A percentile compares a stretch with the other conserved stretches of the same genome.
These are phyloP conservation scores for Jackrogersella minutella DNA, from an alignment of 495 filamentous ascomycete genomes.

Conservation along the genomic window DNA sequence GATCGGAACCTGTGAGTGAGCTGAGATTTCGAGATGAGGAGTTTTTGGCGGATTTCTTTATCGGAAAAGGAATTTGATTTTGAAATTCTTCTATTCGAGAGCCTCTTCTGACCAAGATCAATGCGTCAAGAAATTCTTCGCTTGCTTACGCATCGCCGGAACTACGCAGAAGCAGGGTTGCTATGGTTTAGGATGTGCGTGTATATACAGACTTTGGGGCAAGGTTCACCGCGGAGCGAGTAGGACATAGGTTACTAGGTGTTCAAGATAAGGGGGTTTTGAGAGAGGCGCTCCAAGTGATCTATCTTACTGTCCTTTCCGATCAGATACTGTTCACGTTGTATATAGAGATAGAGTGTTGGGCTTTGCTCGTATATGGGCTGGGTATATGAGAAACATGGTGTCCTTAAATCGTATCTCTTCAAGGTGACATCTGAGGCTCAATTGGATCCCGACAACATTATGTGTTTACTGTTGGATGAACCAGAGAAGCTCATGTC, in stretches of 20 bases:
- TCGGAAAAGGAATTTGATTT: not conserved
- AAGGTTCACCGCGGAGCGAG: not conserved
- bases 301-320: constrained; percentile 25
- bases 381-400: constrained; percentile 5
- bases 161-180: not conserved
- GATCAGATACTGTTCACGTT: constrained; percentile 14
- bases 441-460: not conserved
- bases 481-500: not conserved
- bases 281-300: constrained; percentile 12
- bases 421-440: constrained; percentile 3
- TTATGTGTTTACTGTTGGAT: not conserved
- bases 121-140: constrained; percentile 25
- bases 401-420: not conserved
- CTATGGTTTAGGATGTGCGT: not conserved
- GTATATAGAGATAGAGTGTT: constrained; percentile 21
- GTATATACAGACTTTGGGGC: not conserved
- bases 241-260: not conserved
- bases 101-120: constrained; percentile 16
- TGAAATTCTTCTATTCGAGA: not conserved
- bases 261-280: not conserved
- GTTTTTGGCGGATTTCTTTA: not conserved
- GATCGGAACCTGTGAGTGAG: constrained; percentile 42
- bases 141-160: constrained; percentile 2
- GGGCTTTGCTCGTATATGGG: not conserved
- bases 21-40: not conserved